A percentile compares a stretch with the other conserved stretches of the same genome.
Evolutionary conservation across 2,329 filamentous ascomycete species (phyloP).

Genomic region (Monilinia laxa): DNA sequence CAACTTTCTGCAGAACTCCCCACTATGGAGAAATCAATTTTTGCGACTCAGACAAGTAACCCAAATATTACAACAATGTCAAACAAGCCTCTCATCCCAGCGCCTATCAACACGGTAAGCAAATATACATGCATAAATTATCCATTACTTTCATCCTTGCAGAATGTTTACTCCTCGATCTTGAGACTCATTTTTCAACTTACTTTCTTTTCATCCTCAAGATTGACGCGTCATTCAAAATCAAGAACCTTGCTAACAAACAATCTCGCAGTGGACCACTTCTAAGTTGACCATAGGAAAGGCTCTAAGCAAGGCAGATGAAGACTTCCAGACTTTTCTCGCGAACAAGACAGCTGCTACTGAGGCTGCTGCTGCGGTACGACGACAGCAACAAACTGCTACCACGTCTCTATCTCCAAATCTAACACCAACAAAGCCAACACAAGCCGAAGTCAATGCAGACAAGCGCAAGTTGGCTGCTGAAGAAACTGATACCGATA

Average conservation of each 20-base stretch:
- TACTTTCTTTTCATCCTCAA: not conserved
- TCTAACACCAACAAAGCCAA: not conserved
- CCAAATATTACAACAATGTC: conserved; percentile 3
- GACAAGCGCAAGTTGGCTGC: conserved; percentile 13
- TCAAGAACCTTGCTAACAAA: not conserved
- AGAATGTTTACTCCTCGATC: not conserved
- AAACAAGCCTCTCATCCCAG: conserved; percentile 16
- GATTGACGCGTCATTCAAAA: not conserved
- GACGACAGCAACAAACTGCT: conserved; percentile 3
- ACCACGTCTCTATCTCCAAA: conserved; percentile 15
- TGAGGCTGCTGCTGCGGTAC: not conserved
- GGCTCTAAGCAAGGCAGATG: conserved; percentile 19
- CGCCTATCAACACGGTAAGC: conserved; percentile 15
- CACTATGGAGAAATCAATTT: not conserved
- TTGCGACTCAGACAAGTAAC: not conserved
- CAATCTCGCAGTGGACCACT: conserved; percentile 14
- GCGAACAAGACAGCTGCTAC: not conserved
- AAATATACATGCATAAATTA: too few relatives aligned
- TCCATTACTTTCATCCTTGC: not conserved
- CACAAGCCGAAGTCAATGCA: not conserved
- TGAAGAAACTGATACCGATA: not conserved
- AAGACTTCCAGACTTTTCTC: conserved; percentile 21
- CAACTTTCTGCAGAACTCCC: conserved; percentile 1
- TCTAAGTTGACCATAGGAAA: conserved; percentile 6
- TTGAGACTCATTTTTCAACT: not conserved